A percentile compares a stretch with the other conserved stretches of the same genome.
phyloP scores from a whole-genome alignment of 345 rosid species.

The Citrus medica region DNA sequence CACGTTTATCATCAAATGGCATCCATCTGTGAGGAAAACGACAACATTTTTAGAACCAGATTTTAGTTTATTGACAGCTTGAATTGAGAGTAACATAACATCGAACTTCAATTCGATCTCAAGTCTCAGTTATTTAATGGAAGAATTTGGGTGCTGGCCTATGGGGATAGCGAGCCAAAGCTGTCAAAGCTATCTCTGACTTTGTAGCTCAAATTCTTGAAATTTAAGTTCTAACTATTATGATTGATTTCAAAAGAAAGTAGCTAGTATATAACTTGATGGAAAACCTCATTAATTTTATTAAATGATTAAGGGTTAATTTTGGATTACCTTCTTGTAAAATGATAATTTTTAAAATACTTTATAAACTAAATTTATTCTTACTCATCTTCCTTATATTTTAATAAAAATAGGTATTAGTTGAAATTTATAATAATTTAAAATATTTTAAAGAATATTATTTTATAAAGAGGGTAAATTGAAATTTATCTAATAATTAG shows the following conservation, averaged over 20 bases:
- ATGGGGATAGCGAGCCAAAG: background rate
- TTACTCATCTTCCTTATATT: fast-evolving
- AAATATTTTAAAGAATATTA: too few species aligned
- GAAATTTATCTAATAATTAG: too few species aligned
- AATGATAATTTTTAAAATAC: too few species aligned
- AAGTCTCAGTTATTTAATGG: background rate
- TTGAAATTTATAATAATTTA: too few species aligned
- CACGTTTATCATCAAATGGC: constrained; percentile 21
- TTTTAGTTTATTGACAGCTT: constrained; percentile 11
- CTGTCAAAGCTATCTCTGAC: background rate
- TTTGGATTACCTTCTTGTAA: too few species aligned
- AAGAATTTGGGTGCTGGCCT: background rate
- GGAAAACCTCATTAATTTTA: too few species aligned
- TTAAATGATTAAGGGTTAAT: too few species aligned
- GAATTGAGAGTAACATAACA: background rate
- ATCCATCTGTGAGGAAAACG: constrained; percentile 13
- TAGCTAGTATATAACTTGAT: too few species aligned
- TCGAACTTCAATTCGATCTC: background rate
- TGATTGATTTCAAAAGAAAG: too few species aligned
- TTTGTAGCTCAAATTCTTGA: background rate
- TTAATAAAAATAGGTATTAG: too few species aligned
- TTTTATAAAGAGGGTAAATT: fast-evolving
- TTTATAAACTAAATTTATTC: too few species aligned
- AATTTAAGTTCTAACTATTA: too few species aligned
- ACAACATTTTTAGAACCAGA: constrained; percentile 7